Evolutionary conservation across 371 early-diverging fungal species (phyloP), one percentile per base, ranked within the genome.

Genomic region (Mortierella sp.): DNA sequence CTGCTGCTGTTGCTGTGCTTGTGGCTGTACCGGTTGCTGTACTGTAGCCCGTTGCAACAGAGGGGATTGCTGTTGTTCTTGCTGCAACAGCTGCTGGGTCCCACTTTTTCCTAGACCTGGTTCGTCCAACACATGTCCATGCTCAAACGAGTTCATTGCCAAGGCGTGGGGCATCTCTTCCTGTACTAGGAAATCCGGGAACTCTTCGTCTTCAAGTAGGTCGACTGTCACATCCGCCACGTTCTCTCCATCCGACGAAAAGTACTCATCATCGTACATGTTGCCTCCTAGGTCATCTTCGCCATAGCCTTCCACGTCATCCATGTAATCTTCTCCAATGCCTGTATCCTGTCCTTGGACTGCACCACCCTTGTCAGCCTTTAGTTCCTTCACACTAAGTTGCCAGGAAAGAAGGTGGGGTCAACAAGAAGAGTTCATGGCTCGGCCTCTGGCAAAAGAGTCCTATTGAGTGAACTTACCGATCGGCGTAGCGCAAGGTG

Each of bases 401-500:
- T n/a, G n/a, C n/a, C n/a, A n/a, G n/a, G n/a, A n/a, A n/a, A n/a
- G n/a, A n/a, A n/a, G n/a, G n/a, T n/a, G n/a, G n/a, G n/a, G n/a
- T n/a, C n/a, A n/a, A n/a, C n/a, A n/a, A n/a, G n/a, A n/a, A n/a
- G n/a, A n/a, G n/a, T n/a, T n/a, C n/a, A n/a, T n/a, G n/a, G n/a
- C n/a, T n/a, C n/a, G n/a, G n/a, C n/a, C n/a, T n/a, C n/a, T n/a
- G n/a, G n/a, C n/a, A n/a, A n/a, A n/a, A n/a, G n/a, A n/a, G n/a
- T n/a, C n/a, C n/a, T n/a, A n/a, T n/a, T n/a, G n/a, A n/a, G n/a
- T n/a, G n/a, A n/a, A n/a, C 66, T 59, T 84, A 92, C 92, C 94
- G 84, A 78, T 97, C 96, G 7, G 99, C 98, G 80, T 99, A 99
- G 55, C 99, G 89, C 40, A 99, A 83, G 5, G 99, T 99, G 74